Conservation (phyloP, 768 basidiomycete species). For the Mycena polygramma region DNA sequence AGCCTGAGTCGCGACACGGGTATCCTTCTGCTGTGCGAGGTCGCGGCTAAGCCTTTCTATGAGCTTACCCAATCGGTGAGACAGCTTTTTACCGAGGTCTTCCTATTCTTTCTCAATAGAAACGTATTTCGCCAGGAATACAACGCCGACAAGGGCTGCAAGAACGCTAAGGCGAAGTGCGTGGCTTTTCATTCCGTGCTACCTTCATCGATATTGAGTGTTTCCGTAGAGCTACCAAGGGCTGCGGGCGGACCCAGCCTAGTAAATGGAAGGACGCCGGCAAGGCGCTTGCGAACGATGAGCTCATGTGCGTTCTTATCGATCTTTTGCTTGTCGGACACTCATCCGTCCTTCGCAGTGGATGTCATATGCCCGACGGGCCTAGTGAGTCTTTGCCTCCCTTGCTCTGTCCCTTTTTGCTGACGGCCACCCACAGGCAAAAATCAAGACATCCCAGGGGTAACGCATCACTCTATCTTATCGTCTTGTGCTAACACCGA, state of each 20-base stretch:
- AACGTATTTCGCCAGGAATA: slow-evolving; percentile 50
- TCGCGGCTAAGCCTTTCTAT: slow-evolving; percentile 68
- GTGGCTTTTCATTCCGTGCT: slow-evolving; percentile 35
- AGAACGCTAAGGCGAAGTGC: slow-evolving; percentile 53
- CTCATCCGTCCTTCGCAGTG: slow-evolving; percentile 40
- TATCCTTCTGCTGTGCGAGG: slow-evolving; percentile 72
- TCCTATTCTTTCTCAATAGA: neutral
- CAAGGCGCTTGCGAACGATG: slow-evolving; percentile 59
- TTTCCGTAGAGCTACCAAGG: slow-evolving; percentile 62
- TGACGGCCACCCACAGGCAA: neutral
- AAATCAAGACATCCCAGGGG: slow-evolving; percentile 43
- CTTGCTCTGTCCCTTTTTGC: neutral
- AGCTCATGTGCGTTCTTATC: slow-evolving; percentile 45
- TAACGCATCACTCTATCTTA: slow-evolving; percentile 39
- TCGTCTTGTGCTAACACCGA: slow-evolving; percentile 14
- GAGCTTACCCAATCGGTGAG: slow-evolving; percentile 58
- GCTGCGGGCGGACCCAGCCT: slow-evolving; percentile 66
- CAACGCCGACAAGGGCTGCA: slow-evolving; percentile 64
- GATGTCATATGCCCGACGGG: slow-evolving; percentile 74
- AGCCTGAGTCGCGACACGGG: slow-evolving; percentile 66
- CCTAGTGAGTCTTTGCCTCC: slow-evolving; percentile 41
- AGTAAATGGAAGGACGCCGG: slow-evolving; percentile 72
- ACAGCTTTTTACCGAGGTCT: neutral
- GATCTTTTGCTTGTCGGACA: neutral
- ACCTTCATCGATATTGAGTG: neutral